Base-by-base conservation (phyloP, 306 rosid species). In the Vigna radiata region DNA sequence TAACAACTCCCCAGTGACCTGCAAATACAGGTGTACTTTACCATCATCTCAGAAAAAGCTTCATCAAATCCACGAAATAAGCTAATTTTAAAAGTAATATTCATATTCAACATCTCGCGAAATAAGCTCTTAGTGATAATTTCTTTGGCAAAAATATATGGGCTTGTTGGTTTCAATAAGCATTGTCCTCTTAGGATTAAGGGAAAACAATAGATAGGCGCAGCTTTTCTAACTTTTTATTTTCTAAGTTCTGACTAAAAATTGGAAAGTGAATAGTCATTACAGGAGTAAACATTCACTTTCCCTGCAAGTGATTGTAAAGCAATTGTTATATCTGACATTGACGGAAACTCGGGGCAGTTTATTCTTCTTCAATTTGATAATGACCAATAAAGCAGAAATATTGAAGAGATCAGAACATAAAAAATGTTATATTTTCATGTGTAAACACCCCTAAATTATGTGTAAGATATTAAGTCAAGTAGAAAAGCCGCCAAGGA, bases 1-100 rank as follows among this genome's bases (percentile, higher is more conserved):
- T 33, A 70, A 85, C 70, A 96, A 79, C 85, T 92, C 91, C 36
- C 99, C 99, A 15, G 99, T 89, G 63, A 96, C 94, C 99, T 96
- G 83, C 84, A 85, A 77, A 48, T 66, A 79, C 73, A 73, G 19
- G 19, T 61, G 1, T 8, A 21, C 8, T 23, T 74, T 63, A 27
- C 19, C 46, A 77, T 68, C 43, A 56, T 68, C 47, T 23, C 52
- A 66, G 53, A 66, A 29, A 41, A 72, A 39, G 47, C 37, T 66
- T 6, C 70, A 31, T 12, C 53, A 44, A 31, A 55, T 65, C 56
- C 33, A 56, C 27, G 27, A 25, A 25, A 25, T 8, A 41, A 41
- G 12, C 11, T 41, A 41, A 41, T 41, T 41, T 41, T 9, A 41
- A 8, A 41, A 41, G 12, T 41, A 41, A 8, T 8, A 12, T 41